Percentiles rank a stretch among this genome's conserved stretches.
phyloP scores from a whole-genome alignment of 2,329 filamentous ascomycete species.

The Verticillium tricorpus region DNA sequence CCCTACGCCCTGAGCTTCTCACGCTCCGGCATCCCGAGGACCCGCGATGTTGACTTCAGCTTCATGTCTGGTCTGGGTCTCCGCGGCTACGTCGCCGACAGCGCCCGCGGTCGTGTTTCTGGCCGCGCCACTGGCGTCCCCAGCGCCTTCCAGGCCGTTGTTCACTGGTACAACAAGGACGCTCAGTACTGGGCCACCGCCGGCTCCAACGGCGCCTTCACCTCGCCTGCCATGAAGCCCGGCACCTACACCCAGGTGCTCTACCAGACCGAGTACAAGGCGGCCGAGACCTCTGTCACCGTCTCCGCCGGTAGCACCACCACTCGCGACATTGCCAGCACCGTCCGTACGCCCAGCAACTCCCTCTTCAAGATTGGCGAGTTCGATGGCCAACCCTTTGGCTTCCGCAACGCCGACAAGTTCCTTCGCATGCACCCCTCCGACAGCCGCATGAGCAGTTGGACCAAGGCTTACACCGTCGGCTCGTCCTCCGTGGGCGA shows the following conservation, averaged over 20 bases:
- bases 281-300: slow-evolving; percentile 42
- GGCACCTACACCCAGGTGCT: slow-evolving; percentile 66
- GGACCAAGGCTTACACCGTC: slow-evolving; percentile 56
- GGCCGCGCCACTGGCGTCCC: slow-evolving; percentile 56
- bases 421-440: slow-evolving; percentile 65
- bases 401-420: slow-evolving; percentile 64
- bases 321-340: slow-evolving; percentile 45
- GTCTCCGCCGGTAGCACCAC: slow-evolving; percentile 45
- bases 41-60: slow-evolving; percentile 43
- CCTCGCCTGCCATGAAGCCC: slow-evolving; percentile 61
- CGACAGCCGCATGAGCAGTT: slow-evolving; percentile 58
- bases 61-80: slow-evolving; percentile 57
- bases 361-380: slow-evolving; percentile 61
- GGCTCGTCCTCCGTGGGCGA: slow-evolving; percentile 45
- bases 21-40: slow-evolving; percentile 49
- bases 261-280: slow-evolving; percentile 54
- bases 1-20: slow-evolving; percentile 61
- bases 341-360: slow-evolving; percentile 37
- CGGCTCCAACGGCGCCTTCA: slow-evolving; percentile 50
- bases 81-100: slow-evolving; percentile 51
- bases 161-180: slow-evolving; percentile 61
- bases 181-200: slow-evolving; percentile 64
- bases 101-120: slow-evolving; percentile 52
- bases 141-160: slow-evolving; percentile 47
- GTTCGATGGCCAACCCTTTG: slow-evolving; percentile 59